Percentiles rank a stretch among this genome's conserved stretches.
Conservation (phyloP, 768 basidiomycete species). For the Phanerodontia chrysosporium region DNA sequence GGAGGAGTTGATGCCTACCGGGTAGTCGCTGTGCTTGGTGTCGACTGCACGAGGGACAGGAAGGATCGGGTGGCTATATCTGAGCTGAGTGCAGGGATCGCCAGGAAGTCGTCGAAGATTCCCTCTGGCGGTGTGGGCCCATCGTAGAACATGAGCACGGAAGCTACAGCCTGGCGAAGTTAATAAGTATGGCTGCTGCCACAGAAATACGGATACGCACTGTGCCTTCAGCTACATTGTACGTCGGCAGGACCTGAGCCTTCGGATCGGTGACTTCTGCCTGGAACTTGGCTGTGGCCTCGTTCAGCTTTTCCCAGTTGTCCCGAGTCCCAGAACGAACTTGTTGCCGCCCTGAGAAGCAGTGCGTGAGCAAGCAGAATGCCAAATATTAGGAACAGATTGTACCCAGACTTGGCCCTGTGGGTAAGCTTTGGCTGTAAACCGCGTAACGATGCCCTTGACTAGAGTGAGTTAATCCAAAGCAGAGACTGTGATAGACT, state of each 20-base stretch:
- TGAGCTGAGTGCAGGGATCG: constrained; percentile 35
- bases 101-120: constrained; percentile 49
- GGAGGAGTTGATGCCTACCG: constrained; percentile 17
- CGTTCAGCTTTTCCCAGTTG: constrained; percentile 20
- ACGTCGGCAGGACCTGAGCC: constrained; percentile 45
- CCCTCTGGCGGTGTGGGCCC: constrained; percentile 44
- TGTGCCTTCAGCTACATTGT: constrained; percentile 31
- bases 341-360: constrained; percentile 45
- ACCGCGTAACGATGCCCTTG: constrained; percentile 56
- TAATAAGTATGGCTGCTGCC: background rate
- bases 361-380: background rate
- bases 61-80: constrained; percentile 40
- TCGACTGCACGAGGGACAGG: constrained; percentile 34
- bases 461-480: background rate
- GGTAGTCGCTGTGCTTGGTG: constrained; percentile 33
- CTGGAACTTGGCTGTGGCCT: constrained; percentile 39
- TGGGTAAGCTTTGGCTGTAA: constrained; percentile 50
- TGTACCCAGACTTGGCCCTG: constrained; percentile 60
- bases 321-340: constrained; percentile 16
- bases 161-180: constrained; percentile 11
- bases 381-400: background rate
- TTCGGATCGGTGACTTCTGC: constrained; percentile 45
- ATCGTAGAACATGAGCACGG: constrained; percentile 53
- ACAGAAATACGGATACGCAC: constrained; percentile 22
- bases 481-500: background rate